Evolutionary conservation across 768 basidiomycete species (phyloP), one percentile per base, ranked within the genome.

Genomic region (Stropharia rugosoannulata): DNA sequence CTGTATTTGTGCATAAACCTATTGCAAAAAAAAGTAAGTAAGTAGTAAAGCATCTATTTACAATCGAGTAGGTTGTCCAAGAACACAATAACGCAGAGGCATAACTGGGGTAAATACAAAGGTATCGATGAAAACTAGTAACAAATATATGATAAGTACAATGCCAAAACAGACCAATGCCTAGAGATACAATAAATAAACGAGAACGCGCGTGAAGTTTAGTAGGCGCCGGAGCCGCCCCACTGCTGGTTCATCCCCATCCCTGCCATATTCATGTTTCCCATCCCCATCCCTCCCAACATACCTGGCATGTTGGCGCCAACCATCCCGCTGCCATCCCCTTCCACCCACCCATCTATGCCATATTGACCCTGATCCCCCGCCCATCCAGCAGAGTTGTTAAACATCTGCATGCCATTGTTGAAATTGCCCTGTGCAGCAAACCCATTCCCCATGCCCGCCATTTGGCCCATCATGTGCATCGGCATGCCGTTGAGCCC

Each of bases 391-490:
- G 49, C 55, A 25, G 62, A 55, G 36, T 59, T 57, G 37, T 41
- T 52, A 37, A 40, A 46, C 54, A 47, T 41, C 15, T 41, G 45
- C 54, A 47, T 48, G 6, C 46, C 37, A 49, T 56, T 42, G 16
- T 46, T 62, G 60, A 54, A 66, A 65, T 42, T 73, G 35, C 54
- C 50, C 42, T 52, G 51, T 8, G 29, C 55, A 16, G 48, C 55
- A n/a, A 42, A 57, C 16, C 45, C 56, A 27, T 49, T 58, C 11
- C 72, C 71, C 71, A 76, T 75, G 12, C 73, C 69, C 22, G 22
- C 22, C 70, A 73, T 74, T 16, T 70, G 70, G 16, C 65, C 9
- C 45, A 47, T 59, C 59, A 62, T 60, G 35, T 66, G 61, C 62
- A 66, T 63, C 1, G 54, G 54, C 55, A 64, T 62, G 27, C 56